phyloP scores from a whole-genome alignment of 148 eudicot species.

The Camellia sinensis region DNA sequence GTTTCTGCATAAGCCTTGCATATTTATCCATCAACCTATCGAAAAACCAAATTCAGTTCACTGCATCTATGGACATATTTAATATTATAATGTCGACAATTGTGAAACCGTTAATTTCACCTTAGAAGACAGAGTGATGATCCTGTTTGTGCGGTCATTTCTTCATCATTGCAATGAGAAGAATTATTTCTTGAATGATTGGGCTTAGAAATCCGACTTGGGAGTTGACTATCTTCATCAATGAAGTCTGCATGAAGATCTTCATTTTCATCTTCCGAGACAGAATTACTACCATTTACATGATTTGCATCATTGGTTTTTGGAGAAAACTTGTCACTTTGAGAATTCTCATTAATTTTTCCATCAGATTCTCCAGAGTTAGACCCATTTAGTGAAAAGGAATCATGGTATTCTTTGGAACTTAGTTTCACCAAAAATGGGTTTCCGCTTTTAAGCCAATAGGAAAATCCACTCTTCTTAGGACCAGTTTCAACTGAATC shows the following conservation, averaged over 20 bases:
- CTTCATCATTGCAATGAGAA: constrained; percentile 58
- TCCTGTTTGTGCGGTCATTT: constrained; percentile 75
- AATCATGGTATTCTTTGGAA: constrained; percentile 38
- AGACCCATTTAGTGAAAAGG: constrained; percentile 44
- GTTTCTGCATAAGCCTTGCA: constrained; percentile 92
- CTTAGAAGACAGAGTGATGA: constrained; percentile 89
- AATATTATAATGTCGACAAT: constrained; percentile 11
- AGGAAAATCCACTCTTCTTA: constrained; percentile 64
- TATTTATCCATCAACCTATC: constrained; percentile 94
- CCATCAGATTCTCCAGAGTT: constrained; percentile 34
- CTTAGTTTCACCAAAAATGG: constrained; percentile 63
- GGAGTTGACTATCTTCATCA: constrained; percentile 98
- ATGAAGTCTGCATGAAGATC: constrained; percentile 98
- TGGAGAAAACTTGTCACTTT: constrained; percentile 25
- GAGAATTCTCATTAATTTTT: constrained; percentile 17
- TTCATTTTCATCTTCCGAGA: constrained; percentile 91
- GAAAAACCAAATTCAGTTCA: constrained; percentile 25
- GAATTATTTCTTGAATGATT: constrained; percentile 41
- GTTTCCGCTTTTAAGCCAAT: constrained; percentile 67
- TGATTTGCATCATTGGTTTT: constrained; percentile 28
- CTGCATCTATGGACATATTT: constrained; percentile 11
- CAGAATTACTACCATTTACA: constrained; percentile 41
- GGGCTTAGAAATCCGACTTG: constrained; percentile 71
- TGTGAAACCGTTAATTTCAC: too few species aligned
- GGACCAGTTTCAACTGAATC: constrained; percentile 41